Evolutionary conservation across 306 rosid species (phyloP).

Genomic region (Castanea mollissima): DNA sequence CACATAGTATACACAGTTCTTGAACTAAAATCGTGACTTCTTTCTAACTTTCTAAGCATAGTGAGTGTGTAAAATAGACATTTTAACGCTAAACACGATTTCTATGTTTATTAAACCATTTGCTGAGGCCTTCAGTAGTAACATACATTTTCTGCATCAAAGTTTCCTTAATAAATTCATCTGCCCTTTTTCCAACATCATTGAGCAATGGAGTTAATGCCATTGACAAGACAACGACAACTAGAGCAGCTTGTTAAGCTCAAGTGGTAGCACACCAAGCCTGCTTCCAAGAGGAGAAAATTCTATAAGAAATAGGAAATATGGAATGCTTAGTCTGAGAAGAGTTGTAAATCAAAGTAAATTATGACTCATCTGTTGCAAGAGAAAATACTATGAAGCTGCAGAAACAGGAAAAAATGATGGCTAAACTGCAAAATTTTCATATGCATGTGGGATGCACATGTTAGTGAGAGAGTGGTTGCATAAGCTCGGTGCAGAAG

Average conservation of each 20-base stretch:
- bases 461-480: no score
- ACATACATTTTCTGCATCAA: slow-evolving; percentile 54
- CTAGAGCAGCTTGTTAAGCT: slow-evolving; percentile 94
- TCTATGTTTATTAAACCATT: no score
- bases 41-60: no score
- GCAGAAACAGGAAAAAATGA: no score
- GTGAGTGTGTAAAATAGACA: no score
- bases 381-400: slow-evolving; percentile 67
- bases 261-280: slow-evolving; percentile 97
- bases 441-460: no score
- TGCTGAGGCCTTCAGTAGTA: no score
- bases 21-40: no score
- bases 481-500: no score
- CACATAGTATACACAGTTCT: no score
- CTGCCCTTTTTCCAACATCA: slow-evolving; percentile 95
- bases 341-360: slow-evolving; percentile 5
- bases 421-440: no score
- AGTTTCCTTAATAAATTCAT: slow-evolving; percentile 60
- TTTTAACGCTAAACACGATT: no score
- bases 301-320: slow-evolving; percentile 23
- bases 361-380: slow-evolving; percentile 63
- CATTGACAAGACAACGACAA: slow-evolving; percentile 97
- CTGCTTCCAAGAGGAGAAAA: slow-evolving; percentile 46
- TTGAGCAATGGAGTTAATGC: slow-evolving; percentile 93
- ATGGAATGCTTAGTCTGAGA: slow-evolving; percentile 11